Evolutionary conservation across 352 stramenopile species (phyloP).

Genomic region (Salisapilia sapeloensis): DNA sequence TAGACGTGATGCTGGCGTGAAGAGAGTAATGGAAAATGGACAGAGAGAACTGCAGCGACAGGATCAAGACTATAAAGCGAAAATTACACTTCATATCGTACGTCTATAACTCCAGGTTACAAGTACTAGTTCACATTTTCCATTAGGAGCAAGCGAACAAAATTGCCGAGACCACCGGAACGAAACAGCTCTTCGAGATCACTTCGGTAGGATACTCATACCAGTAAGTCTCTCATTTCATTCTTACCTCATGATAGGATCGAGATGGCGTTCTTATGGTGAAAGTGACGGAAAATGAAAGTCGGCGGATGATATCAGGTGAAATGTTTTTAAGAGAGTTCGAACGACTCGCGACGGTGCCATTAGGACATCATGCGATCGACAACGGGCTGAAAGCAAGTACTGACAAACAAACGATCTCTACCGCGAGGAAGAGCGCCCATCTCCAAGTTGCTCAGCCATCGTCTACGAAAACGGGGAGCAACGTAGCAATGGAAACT

Average conservation of each 20-base stretch:
- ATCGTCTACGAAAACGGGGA: constrained; percentile 1
- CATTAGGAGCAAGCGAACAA: constrained; percentile 58
- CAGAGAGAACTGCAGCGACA: constrained; percentile 38
- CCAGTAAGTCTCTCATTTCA: constrained; percentile 1
- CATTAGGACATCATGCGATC: no score
- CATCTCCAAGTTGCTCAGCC: neutral
- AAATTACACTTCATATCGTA: constrained; percentile 55
- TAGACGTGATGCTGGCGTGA: neutral
- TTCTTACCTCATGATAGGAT: constrained; percentile 11
- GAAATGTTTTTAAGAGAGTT: constrained; percentile 72
- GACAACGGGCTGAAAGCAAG: no score
- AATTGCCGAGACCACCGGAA: constrained; percentile 24
- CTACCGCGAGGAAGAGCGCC: neutral
- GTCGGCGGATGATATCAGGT: no score
- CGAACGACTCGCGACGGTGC: constrained; percentile 39
- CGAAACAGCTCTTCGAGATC: constrained; percentile 20
- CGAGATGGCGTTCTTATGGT: constrained; percentile 56
- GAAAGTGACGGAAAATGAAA: constrained; percentile 26
- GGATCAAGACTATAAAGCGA: constrained; percentile 50
- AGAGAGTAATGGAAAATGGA: neutral
- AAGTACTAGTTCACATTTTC: neutral
- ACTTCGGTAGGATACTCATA: constrained; percentile 14
- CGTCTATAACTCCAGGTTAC: neutral
- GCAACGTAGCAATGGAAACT: constrained; percentile 1
- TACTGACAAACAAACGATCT: no score